phyloP scores from a whole-genome alignment of 345 rosid species.

The Geranium rotundifolium region DNA sequence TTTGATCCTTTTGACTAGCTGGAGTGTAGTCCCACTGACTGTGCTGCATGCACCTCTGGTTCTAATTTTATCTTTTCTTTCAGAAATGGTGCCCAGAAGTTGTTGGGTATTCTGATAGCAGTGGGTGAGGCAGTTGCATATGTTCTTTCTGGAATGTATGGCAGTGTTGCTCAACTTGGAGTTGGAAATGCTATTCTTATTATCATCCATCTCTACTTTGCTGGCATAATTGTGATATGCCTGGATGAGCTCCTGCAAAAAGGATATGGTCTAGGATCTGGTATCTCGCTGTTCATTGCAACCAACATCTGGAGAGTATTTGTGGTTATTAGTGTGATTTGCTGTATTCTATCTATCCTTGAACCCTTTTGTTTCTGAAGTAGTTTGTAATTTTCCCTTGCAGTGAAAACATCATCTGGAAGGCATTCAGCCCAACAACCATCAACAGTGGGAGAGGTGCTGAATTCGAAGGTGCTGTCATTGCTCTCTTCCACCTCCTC shows the following conservation, averaged over 20 bases:
- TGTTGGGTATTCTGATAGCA: conserved; percentile 69
- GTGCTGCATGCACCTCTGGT: not conserved
- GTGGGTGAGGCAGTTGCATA: conserved; percentile 80
- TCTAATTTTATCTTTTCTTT: conserved; percentile 1
- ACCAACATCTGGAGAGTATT: conserved; percentile 65
- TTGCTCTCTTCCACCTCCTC: conserved; percentile 70
- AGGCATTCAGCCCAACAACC: conserved; percentile 81
- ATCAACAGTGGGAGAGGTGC: conserved; percentile 86
- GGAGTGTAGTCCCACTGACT: too few relatives aligned
- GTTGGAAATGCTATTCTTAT: conserved; percentile 76
- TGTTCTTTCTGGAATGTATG: conserved; percentile 83
- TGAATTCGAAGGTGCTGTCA: conserved; percentile 89
- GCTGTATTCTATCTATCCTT: too few relatives aligned
- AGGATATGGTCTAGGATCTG: conserved; percentile 78
- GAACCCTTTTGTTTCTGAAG: not conserved
- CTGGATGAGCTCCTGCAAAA: conserved; percentile 82
- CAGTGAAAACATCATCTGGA: conserved; percentile 87
- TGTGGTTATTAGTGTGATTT: not conserved
- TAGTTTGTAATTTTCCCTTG: not conserved
- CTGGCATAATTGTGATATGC: conserved; percentile 73
- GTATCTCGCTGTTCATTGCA: conserved; percentile 82
- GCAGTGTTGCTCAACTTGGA: conserved; percentile 68
- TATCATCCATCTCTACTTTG: conserved; percentile 69
- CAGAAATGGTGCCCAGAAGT: conserved; percentile 81
- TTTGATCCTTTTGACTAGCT: too few relatives aligned